Conservation (phyloP, 768 basidiomycete genomes). For the Leccinum incarnatum region DNA sequence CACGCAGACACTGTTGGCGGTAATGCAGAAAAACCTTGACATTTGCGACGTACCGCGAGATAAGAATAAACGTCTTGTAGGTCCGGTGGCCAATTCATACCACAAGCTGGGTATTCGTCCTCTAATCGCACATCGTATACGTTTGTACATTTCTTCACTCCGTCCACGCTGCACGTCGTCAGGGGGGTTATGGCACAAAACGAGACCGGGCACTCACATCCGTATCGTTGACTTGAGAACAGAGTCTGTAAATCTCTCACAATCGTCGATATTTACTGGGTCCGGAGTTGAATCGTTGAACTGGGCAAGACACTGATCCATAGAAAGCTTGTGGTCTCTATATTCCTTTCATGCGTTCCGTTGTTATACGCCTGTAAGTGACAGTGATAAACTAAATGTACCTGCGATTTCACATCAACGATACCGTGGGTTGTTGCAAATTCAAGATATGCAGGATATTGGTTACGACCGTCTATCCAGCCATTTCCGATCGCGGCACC, state of each 20-base stretch:
- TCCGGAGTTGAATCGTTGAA: conserved; percentile 44
- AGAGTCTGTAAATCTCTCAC: conserved; percentile 55
- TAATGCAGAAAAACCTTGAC: not conserved
- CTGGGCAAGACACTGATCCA: conserved; percentile 57
- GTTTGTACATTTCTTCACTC: conserved; percentile 78
- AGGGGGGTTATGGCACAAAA: not conserved
- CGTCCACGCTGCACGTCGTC: conserved; percentile 53
- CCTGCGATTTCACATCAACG: conserved; percentile 68
- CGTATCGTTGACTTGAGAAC: conserved; percentile 32
- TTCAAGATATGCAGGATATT: conserved; percentile 89
- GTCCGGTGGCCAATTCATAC: conserved; percentile 97
- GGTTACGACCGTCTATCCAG: conserved; percentile 88
- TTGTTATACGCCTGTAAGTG: conserved; percentile 2
- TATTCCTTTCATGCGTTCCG: conserved; percentile 46
- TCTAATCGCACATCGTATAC: conserved; percentile 93
- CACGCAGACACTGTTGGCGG: not conserved
- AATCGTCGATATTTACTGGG: conserved; percentile 53
- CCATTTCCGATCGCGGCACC: conserved; percentile 96
- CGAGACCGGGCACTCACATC: conserved; percentile 17
- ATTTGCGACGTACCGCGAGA: conserved; percentile 60
- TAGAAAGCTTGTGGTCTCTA: conserved; percentile 51
- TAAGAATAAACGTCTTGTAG: conserved; percentile 72
- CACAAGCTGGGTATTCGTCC: conserved; percentile 83
- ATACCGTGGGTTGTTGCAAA: conserved; percentile 79
- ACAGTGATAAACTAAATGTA: conserved; percentile 30